Evolutionary conservation across 805 yeast species (phyloP).

Genomic region (Pichia pseudocactophila): DNA sequence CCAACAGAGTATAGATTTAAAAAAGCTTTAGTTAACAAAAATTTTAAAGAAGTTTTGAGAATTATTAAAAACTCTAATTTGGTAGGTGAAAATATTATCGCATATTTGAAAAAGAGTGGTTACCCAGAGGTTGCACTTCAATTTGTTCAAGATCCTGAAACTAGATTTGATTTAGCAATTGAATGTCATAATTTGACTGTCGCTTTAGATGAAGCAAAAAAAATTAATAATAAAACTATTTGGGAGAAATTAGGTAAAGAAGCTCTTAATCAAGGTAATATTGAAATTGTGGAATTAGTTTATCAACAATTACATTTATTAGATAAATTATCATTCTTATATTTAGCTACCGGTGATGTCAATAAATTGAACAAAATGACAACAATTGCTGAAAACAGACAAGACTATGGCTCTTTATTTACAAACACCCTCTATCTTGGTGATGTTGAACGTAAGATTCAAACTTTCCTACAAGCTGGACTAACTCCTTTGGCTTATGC

Average conservation of each 20-base stretch:
- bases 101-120: slow-evolving; percentile 88
- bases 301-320: slow-evolving; percentile 81
- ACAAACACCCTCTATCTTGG: slow-evolving; percentile 76
- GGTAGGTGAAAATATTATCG: slow-evolving; percentile 96
- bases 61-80: slow-evolving; percentile 81
- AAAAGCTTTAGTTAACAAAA: slow-evolving; percentile 80
- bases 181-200: slow-evolving; percentile 84
- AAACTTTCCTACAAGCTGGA: slow-evolving; percentile 68
- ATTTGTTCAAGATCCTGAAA: slow-evolving; percentile 93
- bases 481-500: slow-evolving; percentile 87
- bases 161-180: slow-evolving; percentile 89
- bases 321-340: slow-evolving; percentile 84
- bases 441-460: slow-evolving; percentile 66
- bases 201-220: slow-evolving; percentile 84
- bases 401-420: slow-evolving; percentile 68
- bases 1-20: slow-evolving; percentile 97
- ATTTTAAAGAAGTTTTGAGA: slow-evolving; percentile 85
- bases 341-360: slow-evolving; percentile 73
- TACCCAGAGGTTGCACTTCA: slow-evolving; percentile 96
- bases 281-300: slow-evolving; percentile 74
- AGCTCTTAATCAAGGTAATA: slow-evolving; percentile 85
- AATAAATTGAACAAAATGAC: slow-evolving; percentile 77
- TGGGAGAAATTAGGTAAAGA: slow-evolving; percentile 84
- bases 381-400: slow-evolving; percentile 79
- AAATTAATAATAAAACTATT: slow-evolving; percentile 52